Evolutionary conservation across 78 protist species (phyloP).

Genomic region (Salpingoeca rosetta): DNA sequence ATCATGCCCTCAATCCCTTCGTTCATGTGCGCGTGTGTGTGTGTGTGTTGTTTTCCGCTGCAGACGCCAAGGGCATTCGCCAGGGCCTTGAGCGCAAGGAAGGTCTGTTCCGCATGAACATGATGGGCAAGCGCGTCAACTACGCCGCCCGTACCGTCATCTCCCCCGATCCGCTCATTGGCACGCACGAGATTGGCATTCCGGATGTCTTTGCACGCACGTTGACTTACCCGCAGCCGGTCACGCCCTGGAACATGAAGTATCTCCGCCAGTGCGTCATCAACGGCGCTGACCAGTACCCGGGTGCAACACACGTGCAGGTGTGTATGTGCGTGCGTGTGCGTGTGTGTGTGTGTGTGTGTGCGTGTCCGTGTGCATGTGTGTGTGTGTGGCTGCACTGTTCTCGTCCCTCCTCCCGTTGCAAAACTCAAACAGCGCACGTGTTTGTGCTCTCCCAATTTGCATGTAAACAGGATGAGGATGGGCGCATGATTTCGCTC

Average conservation of each 20-base stretch:
- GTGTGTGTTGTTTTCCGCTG: no score
- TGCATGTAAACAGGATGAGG: constrained; percentile 55
- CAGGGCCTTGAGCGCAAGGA: constrained; percentile 91
- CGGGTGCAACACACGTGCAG: constrained; percentile 70
- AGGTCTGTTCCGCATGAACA: constrained; percentile 95
- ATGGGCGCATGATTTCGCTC: constrained; percentile 48
- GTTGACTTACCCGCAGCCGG: constrained; percentile 65
- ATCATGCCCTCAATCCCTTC: no score
- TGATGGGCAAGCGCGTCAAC: constrained; percentile 99
- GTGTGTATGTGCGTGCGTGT: background rate
- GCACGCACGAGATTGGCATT: constrained; percentile 86
- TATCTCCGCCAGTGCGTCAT: constrained; percentile 63
- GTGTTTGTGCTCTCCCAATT: no score
- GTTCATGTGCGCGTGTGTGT: no score
- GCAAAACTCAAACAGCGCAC: no score
- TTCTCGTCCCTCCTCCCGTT: constrained; percentile 13
- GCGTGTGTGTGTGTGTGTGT: no score
- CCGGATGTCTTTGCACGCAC: constrained; percentile 56
- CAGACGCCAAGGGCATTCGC: constrained; percentile 79
- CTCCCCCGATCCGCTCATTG: constrained; percentile 89
- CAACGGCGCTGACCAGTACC: constrained; percentile 90
- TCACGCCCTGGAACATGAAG: constrained; percentile 40
- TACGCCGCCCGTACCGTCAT: constrained; percentile 94
- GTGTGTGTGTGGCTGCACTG: no score
- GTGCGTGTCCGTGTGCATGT: no score